phyloP scores from a whole-genome alignment of 2,329 filamentous ascomycete species.

The Cylindrodendrum hubeiense region DNA sequence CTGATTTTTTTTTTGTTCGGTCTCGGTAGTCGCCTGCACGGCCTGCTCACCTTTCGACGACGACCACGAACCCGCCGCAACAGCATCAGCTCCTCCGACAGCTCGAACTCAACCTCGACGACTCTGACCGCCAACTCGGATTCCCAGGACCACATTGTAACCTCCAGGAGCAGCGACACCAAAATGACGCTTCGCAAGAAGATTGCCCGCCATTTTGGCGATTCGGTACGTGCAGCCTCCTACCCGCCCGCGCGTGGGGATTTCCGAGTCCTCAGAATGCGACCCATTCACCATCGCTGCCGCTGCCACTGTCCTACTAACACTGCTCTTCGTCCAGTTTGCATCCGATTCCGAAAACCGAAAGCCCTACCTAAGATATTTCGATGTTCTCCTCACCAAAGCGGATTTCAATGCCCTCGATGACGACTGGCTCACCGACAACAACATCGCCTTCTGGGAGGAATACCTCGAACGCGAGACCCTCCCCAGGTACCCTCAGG shows the following conservation, averaged over 20 bases:
- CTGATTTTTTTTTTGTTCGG: constrained; percentile 34
- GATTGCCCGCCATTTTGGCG: constrained; percentile 62
- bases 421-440: constrained; percentile 97
- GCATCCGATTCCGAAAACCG: constrained; percentile 47
- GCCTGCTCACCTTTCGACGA: constrained; percentile 38
- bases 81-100: constrained; percentile 39
- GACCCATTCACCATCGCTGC: not conserved
- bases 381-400: constrained; percentile 72
- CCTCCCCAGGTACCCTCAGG: constrained; percentile 82
- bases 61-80: constrained; percentile 35
- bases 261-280: not conserved
- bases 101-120: constrained; percentile 24
- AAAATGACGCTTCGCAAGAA: constrained; percentile 56
- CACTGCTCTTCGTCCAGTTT: constrained; percentile 57
- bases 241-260: constrained; percentile 12
- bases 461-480: constrained; percentile 95
- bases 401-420: constrained; percentile 91
- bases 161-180: constrained; percentile 33
- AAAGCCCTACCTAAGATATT: constrained; percentile 57
- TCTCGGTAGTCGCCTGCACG: constrained; percentile 38
- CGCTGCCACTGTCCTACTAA: constrained; percentile 28
- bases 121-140: constrained; percentile 38
- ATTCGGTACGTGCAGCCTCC: constrained; percentile 54
- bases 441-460: constrained; percentile 98
- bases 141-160: constrained; percentile 22